Evolutionary conservation across 371 early-diverging fungal species (phyloP).

Genomic region (Syncephalis plumigaleata): DNA sequence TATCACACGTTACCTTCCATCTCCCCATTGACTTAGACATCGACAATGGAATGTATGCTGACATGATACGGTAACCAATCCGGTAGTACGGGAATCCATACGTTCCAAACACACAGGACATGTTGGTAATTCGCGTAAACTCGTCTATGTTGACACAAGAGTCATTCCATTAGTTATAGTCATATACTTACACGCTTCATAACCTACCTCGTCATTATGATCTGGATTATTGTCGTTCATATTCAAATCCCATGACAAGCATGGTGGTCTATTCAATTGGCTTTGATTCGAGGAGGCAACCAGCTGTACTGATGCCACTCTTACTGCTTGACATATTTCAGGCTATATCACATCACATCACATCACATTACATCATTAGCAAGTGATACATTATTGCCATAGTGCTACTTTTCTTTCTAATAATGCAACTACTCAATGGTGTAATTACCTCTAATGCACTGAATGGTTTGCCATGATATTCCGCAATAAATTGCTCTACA

Average conservation of each 20-base stretch:
- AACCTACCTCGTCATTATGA: too few relatives aligned
- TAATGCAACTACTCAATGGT: too few relatives aligned
- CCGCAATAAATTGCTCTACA: conserved; percentile 45
- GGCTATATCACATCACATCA: too few relatives aligned
- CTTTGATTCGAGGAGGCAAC: neutral
- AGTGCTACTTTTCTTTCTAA: too few relatives aligned
- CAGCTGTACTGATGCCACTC: neutral
- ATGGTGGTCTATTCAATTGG: neutral
- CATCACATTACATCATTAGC: too few relatives aligned
- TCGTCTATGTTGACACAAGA: too few relatives aligned
- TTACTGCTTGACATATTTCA: conserved; percentile 2
- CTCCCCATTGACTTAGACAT: conserved; percentile 80
- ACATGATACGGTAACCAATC: conserved; percentile 78
- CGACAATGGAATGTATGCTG: conserved; percentile 87
- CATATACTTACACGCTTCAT: too few relatives aligned
- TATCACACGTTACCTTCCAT: conserved; percentile 26
- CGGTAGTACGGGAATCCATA: conserved; percentile 68
- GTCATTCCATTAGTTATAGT: too few relatives aligned
- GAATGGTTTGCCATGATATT: conserved; percentile 67
- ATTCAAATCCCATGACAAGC: too few relatives aligned
- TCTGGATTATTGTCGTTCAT: neutral
- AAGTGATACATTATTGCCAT: too few relatives aligned
- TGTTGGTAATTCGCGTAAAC: conserved; percentile 48
- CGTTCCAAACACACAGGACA: conserved; percentile 90
- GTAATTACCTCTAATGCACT: conserved; percentile 63